Evolutionary conservation across 2,329 filamentous ascomycete species (phyloP), one percentile per base, ranked within the genome.

Genomic region (Trichoderma sp.): DNA sequence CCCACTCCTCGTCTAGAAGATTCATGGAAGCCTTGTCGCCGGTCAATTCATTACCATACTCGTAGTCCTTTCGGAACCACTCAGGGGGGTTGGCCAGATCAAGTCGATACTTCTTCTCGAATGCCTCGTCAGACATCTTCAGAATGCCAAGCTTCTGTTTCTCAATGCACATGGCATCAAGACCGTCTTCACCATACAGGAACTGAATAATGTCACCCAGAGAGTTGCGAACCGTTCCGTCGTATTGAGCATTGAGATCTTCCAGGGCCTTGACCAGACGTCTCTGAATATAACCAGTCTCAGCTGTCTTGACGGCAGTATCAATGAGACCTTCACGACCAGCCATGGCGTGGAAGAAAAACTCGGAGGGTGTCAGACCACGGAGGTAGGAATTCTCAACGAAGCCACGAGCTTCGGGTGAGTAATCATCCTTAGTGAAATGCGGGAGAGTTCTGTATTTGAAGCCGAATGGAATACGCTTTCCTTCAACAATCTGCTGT

Each of bases 341-440:
- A 87, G 96, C 96, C 96, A 99, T 99, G 80, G 96, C 96, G 88
- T 99, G 96, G 88, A 99, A 99, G 86, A 98, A 99, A 84, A 99
- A 99, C 77, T 99, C 96, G 1, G 93, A 92, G 0, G 96, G 96
- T 0, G 97, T 99, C 72, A 99, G 85, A 71, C 96, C 96, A 86
- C 96, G 93, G 14, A 99, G 89, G 78, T 99, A 99, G 0, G 96
- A 99, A 84, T 99, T 99, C 83, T 99, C 96, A 24, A 99, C 96
- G 79, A 99, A 99, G 56, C 96, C 96, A 84, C 96, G 92, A 60
- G 96, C 95, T 81, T 98, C 95, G 12, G 96, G 94, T 24, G 95
- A 98, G 82, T 98, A 99, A 81, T 99, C 97, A 78, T 99, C 97
- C 86, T 99, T 99, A 75, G 96, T 97, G 83, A 99, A 99, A 82